Base-by-base conservation (phyloP, 164 flowering plant species). In the Chloranthus sessilifolius region DNA sequence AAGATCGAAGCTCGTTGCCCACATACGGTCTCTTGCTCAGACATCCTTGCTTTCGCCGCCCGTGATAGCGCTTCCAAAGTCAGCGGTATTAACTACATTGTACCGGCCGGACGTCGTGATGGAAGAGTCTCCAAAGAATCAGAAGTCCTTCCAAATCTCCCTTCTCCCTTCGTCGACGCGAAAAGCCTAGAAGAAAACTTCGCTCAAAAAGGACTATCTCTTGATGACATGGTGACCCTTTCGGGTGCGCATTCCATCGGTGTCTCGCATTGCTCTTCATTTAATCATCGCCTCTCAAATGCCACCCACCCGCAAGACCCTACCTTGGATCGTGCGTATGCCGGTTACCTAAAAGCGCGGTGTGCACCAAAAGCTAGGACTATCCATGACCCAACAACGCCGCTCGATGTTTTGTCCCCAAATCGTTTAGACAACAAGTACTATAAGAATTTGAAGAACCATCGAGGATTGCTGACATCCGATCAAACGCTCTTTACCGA, bases 41-140 rank as follows among this genome's bases (percentile, higher is more conserved):
- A 82, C 62, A 72, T 77, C 15, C 50, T 82, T 0, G 74, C 88
- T 0, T 75, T 79, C 7, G 83, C 85, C 0, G 81, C 85, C 3
- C 69, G 88, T 0, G 81, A 79, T 36, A 62, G 76, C 5, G 68
- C 74, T 35, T 31, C n/a, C 17, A 57, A 28, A 10, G 58, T 46
- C 3, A 75, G 80, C 9, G 65, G 68, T 4, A 65, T 68, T 28
- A 50, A 49, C 59, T 77, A 71, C 16, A 58, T 62, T 0, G 75
- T 77, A 0, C 75, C 77, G 0, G 39, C 75, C 0, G 82, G 86
- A 0, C 61, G 82, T 0, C 65, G 80, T 0, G 79, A 77, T 22
- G 79, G 79, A 2, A 17, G 49, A 5, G 24, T 59, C 12, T 71
- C 79, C 0, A 39, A 43, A n/a, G 5, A 0, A 8, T 52, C 52